Conservation (phyloP, 2,329 filamentous ascomycete species). For the Xylaria sp. region DNA sequence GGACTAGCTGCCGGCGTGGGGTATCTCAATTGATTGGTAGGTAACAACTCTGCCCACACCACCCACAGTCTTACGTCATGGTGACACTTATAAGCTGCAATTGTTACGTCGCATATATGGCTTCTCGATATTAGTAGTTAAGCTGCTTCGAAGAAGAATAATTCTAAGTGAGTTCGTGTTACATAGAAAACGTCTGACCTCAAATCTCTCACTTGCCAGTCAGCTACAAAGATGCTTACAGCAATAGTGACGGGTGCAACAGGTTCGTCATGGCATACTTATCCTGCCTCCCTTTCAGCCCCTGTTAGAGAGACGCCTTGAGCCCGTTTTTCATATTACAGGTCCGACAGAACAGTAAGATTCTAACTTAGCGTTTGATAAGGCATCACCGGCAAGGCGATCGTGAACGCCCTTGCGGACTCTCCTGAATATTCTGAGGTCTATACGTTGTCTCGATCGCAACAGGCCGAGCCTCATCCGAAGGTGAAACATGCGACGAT, state of each 20-base stretch:
- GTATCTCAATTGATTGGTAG: background rate
- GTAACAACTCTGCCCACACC: too few relatives aligned
- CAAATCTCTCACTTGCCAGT: background rate
- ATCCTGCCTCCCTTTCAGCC: background rate
- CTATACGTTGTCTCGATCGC: constrained; percentile 39
- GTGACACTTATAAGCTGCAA: background rate
- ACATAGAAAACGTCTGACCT: background rate
- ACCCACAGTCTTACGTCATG: background rate
- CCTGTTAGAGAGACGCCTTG: background rate
- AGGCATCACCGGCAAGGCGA: constrained; percentile 41
- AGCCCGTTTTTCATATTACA: background rate
- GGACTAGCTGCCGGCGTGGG: background rate
- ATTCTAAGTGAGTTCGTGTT: background rate
- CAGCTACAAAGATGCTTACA: background rate
- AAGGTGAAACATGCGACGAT: constrained; percentile 40
- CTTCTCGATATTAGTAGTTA: background rate
- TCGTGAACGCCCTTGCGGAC: constrained; percentile 35
- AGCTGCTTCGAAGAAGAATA: background rate
- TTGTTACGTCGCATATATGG: background rate
- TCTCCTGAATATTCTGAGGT: constrained; percentile 37
- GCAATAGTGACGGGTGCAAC: background rate
- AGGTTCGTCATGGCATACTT: background rate
- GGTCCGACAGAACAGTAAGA: background rate
- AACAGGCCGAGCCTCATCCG: constrained; percentile 29
- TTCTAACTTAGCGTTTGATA: constrained; percentile 2